phyloP scores from a whole-genome alignment of 2,329 filamentous ascomycete species.

The Phialemoniopsis sp. region DNA sequence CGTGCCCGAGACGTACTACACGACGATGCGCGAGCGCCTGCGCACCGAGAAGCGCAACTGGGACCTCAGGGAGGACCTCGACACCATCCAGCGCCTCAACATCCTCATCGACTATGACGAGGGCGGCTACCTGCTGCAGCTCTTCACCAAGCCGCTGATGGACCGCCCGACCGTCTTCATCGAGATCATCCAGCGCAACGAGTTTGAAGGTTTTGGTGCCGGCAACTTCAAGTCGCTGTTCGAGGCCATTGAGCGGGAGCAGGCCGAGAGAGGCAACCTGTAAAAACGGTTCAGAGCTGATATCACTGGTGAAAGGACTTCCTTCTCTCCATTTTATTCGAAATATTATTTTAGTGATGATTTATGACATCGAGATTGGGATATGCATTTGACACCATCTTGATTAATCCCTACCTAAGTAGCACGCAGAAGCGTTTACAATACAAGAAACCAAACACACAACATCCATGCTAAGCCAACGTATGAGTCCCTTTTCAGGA shows the following conservation, averaged over 20 bases:
- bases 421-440: background rate
- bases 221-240: constrained; percentile 96
- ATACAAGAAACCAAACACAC: background rate
- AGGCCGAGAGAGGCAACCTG: constrained; percentile 80
- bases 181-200: constrained; percentile 90
- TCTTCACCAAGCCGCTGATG: constrained; percentile 85
- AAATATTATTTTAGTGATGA: background rate
- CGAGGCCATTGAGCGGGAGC: constrained; percentile 92
- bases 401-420: too few relatives aligned
- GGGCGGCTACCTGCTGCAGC: constrained; percentile 73
- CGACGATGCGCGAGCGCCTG: constrained; percentile 68
- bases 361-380: background rate
- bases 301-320: background rate
- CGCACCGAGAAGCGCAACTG: constrained; percentile 56
- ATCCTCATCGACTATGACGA: constrained; percentile 96
- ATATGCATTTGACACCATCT: background rate
- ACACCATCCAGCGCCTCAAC: constrained; percentile 70
- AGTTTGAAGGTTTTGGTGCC: constrained; percentile 88
- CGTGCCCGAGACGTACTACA: constrained; percentile 85
- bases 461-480: too few relatives aligned
- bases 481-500: too few relatives aligned
- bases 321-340: background rate
- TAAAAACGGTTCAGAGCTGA: constrained; percentile 25
- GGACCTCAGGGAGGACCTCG: constrained; percentile 66
- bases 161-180: constrained; percentile 94